Evolutionary conservation across 108 stramenopile genomes (phyloP), one percentile per base, ranked within the genome.

Genomic region (Skeletonema tropicum): DNA sequence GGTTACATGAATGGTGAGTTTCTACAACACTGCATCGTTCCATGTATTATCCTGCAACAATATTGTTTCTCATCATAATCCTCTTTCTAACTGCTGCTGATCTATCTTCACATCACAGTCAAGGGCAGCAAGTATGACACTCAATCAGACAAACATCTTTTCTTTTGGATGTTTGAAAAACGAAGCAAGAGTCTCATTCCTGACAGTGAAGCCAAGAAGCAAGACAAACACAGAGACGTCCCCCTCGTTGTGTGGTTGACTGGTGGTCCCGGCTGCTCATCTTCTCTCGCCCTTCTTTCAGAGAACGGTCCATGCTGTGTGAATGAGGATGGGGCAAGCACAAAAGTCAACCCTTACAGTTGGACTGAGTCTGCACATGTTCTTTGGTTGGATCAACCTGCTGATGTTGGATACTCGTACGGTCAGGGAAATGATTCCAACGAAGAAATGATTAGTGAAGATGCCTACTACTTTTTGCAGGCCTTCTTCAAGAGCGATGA

Each of bases 271-370:
- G 90, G 92, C 6, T 94, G 92, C 72, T 96, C 96, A 4, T 92
- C 90, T 45, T 88, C 87, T 33, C 84, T 97, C 38, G 98, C 94
- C 12, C 89, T 99, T 1, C 79, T 99, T 17, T 84, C 86, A 10
- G 99, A 99, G 72, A 99, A 99, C 74, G 99, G 99, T 38, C 99
- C 99, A 14, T 99, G 98, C 83, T 70, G 58, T 17, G 96, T 97
- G 66, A 94, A 97, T 73, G 68, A 62, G 0, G 97, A 97, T 73
- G 98, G 98, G 21, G 74, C 71, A n/a, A 64, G 77, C 45, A 99
- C 99, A n/a, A 80, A 60, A 2, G 65, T 84, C 69, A 98, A 98
- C 71, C 94, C 97, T 12, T 80, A 90, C 82, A 88, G 88, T 33
- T 99, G 99, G 99, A 98, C 96, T 9, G 86, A 92, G 63, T 85